Conservation (phyloP, 169 alveolate species). For the Plasmodium gaboni region DNA sequence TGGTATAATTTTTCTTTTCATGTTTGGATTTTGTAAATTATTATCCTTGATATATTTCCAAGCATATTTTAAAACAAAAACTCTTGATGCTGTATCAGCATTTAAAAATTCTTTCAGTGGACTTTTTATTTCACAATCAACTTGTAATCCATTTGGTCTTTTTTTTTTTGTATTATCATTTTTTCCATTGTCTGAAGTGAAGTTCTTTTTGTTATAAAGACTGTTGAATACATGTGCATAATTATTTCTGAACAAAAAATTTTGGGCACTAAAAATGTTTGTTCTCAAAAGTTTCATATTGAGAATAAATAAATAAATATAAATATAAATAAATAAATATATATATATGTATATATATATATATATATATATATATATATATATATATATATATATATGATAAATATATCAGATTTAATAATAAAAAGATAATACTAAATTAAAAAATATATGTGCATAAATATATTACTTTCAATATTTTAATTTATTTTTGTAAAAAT, state of each 20-base stretch:
- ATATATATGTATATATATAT: background rate
- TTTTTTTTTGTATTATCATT: constrained; percentile 27
- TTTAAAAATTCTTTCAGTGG: constrained; percentile 66
- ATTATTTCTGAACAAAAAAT: constrained; percentile 5
- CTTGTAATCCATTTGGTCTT: constrained; percentile 71
- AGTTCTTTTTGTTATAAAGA: constrained; percentile 20
- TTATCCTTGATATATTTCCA: constrained; percentile 77
- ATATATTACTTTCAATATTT: too few species aligned
- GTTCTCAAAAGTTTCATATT: constrained; percentile 23
- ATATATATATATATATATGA: background rate
- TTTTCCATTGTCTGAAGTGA: constrained; percentile 37
- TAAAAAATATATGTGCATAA: too few species aligned
- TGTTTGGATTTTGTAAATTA: constrained; percentile 72
- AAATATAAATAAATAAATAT: background rate
- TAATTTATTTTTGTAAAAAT: background rate
- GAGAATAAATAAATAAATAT: background rate
- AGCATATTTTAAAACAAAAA: constrained; percentile 60
- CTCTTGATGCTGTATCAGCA: constrained; percentile 62
- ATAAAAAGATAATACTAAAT: too few species aligned
- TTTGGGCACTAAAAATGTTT: constrained; percentile 8
- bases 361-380: background rate
- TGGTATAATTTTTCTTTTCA: constrained; percentile 60
- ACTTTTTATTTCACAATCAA: constrained; percentile 67
- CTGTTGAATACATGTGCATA: constrained; percentile 3
- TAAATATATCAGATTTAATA: background rate